Evolutionary conservation across 306 rosid genomes (phyloP).

Genomic region (Comarum palustre): DNA sequence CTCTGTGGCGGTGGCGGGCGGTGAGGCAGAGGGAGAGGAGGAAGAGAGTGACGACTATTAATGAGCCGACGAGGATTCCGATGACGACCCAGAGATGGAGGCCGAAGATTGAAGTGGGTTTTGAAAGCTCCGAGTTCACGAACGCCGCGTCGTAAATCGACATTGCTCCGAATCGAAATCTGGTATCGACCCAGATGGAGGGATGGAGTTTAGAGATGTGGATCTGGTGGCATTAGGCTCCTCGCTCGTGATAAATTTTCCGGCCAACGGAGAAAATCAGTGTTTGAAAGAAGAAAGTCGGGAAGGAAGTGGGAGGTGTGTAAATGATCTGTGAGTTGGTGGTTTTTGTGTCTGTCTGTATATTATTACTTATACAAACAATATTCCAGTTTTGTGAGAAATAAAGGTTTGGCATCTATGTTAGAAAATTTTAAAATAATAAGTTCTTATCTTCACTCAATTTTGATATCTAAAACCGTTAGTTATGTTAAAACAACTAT

Average conservation of each 20-base stretch:
- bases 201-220: not conserved
- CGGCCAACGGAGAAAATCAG: slow-evolving; percentile 1
- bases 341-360: not conserved
- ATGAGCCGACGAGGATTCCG: slow-evolving; percentile 79
- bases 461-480: too few relatives aligned
- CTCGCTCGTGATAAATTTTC: not conserved
- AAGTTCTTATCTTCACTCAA: too few relatives aligned
- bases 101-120: slow-evolving; percentile 80
- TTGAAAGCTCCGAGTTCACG: slow-evolving; percentile 68
- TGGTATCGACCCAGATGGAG: not conserved
- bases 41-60: slow-evolving; percentile 72
- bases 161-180: slow-evolving; percentile 30
- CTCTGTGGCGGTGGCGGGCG: slow-evolving; percentile 49
- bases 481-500: too few relatives aligned
- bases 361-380: too few relatives aligned
- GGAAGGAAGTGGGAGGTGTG: not conserved
- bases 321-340: not conserved
- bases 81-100: slow-evolving; percentile 90
- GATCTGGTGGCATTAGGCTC: not conserved
- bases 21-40: slow-evolving; percentile 89
- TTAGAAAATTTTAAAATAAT: too few relatives aligned
- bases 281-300: not conserved
- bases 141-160: slow-evolving; percentile 80
- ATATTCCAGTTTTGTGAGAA: too few relatives aligned
- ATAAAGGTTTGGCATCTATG: too few relatives aligned